These are phyloP conservation scores for Phytopythium litorale DNA, from an alignment of 352 stramenopile genomes.

Conservation along the genomic window DNA sequence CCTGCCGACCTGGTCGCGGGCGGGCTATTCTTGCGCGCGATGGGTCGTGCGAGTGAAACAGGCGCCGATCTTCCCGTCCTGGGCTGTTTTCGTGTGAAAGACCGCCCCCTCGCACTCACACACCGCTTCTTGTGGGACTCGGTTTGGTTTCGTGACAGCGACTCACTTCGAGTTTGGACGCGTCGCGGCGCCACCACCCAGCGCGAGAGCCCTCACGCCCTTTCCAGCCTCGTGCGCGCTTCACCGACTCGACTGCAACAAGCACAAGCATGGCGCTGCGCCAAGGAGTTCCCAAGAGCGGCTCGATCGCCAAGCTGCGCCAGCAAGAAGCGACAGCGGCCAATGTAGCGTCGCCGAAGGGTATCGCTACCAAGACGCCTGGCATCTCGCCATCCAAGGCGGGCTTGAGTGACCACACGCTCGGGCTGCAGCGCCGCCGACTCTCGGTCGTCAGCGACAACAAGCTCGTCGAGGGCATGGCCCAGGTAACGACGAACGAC, in stretches of 20 bases:
- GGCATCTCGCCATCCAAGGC: slow-evolving; percentile 33
- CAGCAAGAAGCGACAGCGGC: slow-evolving; percentile 54
- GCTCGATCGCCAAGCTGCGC: slow-evolving; percentile 49
- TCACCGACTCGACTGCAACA: slow-evolving; percentile 8
- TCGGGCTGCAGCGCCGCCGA: slow-evolving; percentile 57
- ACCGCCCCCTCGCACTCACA: background rate
- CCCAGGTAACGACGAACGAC: slow-evolving; percentile 53
- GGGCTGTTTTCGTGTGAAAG: background rate
- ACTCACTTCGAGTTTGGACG: slow-evolving; percentile 7
- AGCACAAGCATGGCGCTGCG: slow-evolving; percentile 39
- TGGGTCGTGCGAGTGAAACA: background rate
- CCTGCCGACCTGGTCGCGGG: background rate
- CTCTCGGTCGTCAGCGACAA: slow-evolving; percentile 80
- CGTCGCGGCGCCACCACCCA: background rate
- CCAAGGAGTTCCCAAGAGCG: slow-evolving; percentile 31
- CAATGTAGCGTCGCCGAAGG: slow-evolving; percentile 79
- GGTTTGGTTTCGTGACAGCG: slow-evolving; percentile 1
- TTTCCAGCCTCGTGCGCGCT: background rate
- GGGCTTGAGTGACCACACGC: slow-evolving; percentile 43
- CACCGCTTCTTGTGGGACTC: background rate
- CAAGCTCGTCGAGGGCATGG: slow-evolving; percentile 78
- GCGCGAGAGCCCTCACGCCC: background rate
- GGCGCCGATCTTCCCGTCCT: background rate
- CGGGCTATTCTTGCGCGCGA: background rate
- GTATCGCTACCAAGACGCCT: slow-evolving; percentile 72